Evolutionary conservation across 345 rosid species (phyloP), one percentile per base, ranked within the genome.

Genomic region (Citrus australasica): DNA sequence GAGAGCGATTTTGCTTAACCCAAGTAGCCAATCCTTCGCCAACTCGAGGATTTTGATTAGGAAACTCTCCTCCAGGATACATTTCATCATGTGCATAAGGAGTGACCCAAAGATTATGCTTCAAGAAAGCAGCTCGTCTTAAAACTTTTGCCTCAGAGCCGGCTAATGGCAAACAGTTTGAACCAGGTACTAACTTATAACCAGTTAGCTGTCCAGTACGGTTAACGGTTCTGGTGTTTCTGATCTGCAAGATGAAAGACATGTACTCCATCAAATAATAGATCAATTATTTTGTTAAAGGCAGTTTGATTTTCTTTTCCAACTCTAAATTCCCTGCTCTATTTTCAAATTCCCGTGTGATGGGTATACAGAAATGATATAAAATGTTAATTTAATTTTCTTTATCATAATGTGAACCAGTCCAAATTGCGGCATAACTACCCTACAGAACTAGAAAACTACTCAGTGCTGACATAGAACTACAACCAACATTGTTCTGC

Each of bases 51-150:
- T 92, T 92, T 83, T 90, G 97, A 77, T 90, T 89, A 11, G 97
- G 97, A 80, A 90, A 90, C 73, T 92, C 93, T 73, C 97, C 93
- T 67, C 93, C 97, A 11, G 94, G 97, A 78, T 78, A 85, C 90
- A 87, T 89, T 78, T 92, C 91, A 51, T 85, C 89, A 1, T 37
- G 87, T 46, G 91, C 78, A 79, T 85, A 90, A 13, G 87, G 88
- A 33, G 94, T 92, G 67, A 92, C 92, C 94, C 97, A 92, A 30
- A 90, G 91, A 69, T 89, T 92, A 74, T 90, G 97, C 83, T 89
- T 89, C 84, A 90, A 75, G 82, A 92, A 90, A 13, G 51, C 5
- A 13, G 51, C 51, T 46, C 51, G 51, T 46, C 51, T 46, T 64
- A 92, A 73, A 79, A 90, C 85, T 71, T 86, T 87, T 3, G 97